Conservation (phyloP, 495 filamentous ascomycete species). For the Aspergillus panamensis region DNA sequence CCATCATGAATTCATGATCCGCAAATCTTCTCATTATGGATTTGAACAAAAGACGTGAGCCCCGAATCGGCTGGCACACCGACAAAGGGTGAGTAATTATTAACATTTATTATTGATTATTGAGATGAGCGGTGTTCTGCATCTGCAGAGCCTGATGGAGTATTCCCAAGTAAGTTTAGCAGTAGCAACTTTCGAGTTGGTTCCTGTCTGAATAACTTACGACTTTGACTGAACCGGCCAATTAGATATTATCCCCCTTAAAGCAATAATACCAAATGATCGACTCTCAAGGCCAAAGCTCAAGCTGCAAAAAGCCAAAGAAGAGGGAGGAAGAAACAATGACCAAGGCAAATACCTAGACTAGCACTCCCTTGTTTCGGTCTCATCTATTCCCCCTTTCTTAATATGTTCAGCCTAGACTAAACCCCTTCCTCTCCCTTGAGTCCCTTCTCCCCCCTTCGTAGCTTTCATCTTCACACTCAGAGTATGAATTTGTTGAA, state of each 20-base stretch:
- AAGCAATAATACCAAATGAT: not conserved
- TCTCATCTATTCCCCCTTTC: too few species aligned
- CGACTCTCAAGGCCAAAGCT: not conserved
- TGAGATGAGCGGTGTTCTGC: not conserved
- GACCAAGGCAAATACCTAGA: not conserved
- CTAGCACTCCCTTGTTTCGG: not conserved
- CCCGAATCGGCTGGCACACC: slow-evolving; percentile 17
- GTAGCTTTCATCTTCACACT: too few species aligned
- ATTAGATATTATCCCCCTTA: too few species aligned
- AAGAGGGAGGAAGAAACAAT: not conserved
- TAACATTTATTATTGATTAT: not conserved
- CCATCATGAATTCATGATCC: not conserved
- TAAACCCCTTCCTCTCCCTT: too few species aligned
- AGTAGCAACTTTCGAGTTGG: too few species aligned
- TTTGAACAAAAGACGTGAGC: not conserved
- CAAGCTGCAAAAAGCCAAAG: not conserved
- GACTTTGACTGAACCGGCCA: too few species aligned
- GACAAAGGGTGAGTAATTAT: not conserved
- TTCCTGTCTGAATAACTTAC: too few species aligned
- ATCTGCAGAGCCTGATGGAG: too few species aligned
- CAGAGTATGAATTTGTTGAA: too few species aligned
- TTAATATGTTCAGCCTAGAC: too few species aligned
- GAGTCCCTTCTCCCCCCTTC: too few species aligned
- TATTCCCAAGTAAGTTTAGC: too few species aligned
- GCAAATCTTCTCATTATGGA: not conserved